Evolutionary conservation across 768 basidiomycete genomes (phyloP).

Genomic region (Neoboletus magnificus): DNA sequence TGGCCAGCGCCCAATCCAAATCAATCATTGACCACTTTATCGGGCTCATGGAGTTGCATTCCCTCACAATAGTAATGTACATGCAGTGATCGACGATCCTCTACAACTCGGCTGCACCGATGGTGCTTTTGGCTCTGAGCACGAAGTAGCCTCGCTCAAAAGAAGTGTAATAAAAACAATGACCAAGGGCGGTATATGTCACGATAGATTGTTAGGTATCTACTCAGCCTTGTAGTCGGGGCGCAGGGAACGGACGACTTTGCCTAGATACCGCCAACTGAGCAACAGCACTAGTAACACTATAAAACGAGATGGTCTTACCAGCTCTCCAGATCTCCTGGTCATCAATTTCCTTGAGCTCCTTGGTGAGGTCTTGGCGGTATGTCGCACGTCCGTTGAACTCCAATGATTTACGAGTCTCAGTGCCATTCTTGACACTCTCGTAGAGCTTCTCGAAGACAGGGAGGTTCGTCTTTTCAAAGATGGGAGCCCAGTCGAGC

Average conservation of each 20-base stretch:
- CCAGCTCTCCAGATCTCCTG: slow-evolving; percentile 99
- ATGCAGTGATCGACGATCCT: slow-evolving; percentile 7
- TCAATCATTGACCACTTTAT: background rate
- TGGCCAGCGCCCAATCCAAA: no score
- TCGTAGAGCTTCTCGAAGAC: slow-evolving; percentile 94
- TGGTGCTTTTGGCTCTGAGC: slow-evolving; percentile 25
- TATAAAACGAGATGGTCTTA: slow-evolving; percentile 29
- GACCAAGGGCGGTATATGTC: slow-evolving; percentile 6
- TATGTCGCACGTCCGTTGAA: slow-evolving; percentile 94
- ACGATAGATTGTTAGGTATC: background rate
- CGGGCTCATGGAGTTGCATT: background rate
- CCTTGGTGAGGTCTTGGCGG: slow-evolving; percentile 87
- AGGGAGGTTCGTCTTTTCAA: slow-evolving; percentile 91
- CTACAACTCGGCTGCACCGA: slow-evolving; percentile 20
- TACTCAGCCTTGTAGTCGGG: slow-evolving; percentile 78
- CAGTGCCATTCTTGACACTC: slow-evolving; percentile 91
- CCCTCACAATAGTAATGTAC: slow-evolving; percentile 12
- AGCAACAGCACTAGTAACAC: slow-evolving; percentile 5
- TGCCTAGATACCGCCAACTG: slow-evolving; percentile 44
- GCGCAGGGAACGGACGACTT: slow-evolving; percentile 85
- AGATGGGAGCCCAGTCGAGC: slow-evolving; percentile 97
- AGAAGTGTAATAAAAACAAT: slow-evolving; percentile 4
- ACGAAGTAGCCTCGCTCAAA: slow-evolving; percentile 11
- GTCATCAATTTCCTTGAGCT: slow-evolving; percentile 91
- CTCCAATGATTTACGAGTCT: slow-evolving; percentile 95